Base-by-base conservation (phyloP, 2,329 filamentous ascomycete species). In the Parascedosporium putredinis region DNA sequence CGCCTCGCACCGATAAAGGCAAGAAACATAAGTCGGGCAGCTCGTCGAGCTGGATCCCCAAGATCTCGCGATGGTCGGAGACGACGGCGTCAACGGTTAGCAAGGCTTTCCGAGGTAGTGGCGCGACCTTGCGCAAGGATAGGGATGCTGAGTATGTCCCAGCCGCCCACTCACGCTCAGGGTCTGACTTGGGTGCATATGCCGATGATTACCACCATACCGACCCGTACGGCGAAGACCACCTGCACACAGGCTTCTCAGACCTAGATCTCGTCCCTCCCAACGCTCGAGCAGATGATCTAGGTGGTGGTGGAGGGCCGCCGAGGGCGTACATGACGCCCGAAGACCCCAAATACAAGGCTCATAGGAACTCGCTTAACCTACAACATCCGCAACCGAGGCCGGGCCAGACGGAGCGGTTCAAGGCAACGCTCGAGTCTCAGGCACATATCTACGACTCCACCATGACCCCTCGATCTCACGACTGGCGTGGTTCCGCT, bases 11-110 rank as follows among this genome's bases (percentile, higher is more conserved):
- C 1, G 84, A 88, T 5, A 88, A 86, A 66, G 78, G 79, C 54
- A 87, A 86, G 64, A 96, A 95, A 69, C 86, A 94, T 69, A 95
- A 95, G 64, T 91, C 88, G 1, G 85, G 79, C 61, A 81, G 82
- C 51, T 93, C 88, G 1, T 88, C 86, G 0, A 73, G 78, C 47
- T 82, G 80, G 73, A 86, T 95, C 54, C 89, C 90, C 22, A 96
- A 95, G 70, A 90, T 95, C 54, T 97, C 93, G 5, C 81, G 93
- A 40, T 98, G 93, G 93, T 97, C 91, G 0, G 93, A 94, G 68
- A 97, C 91, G 2, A 98, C 93, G 0, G 79, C 90, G 3, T 95
- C 89, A 1, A 95, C 88, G 53, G 81, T 89, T 40, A 83, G 87
- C 42, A 84, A 85, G 57, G 85, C 84, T 36, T 85, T 90, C 63